phyloP scores from a whole-genome alignment of 2,329 filamentous ascomycete species.

The Cytospora paraplurivora region DNA sequence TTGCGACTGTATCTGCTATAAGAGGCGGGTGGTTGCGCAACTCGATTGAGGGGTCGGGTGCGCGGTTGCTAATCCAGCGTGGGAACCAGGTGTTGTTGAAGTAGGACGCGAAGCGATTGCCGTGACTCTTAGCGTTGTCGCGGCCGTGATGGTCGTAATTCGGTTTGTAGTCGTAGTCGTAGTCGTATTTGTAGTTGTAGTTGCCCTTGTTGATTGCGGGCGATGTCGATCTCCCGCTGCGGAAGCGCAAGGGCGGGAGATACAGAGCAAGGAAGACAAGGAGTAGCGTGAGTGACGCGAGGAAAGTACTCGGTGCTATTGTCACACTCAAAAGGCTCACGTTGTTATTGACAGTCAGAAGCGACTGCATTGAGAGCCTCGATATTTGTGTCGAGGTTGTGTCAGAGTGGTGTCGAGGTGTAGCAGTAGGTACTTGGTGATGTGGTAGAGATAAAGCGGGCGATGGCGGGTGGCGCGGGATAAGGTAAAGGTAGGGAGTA shows the following conservation, averaged over 20 bases:
- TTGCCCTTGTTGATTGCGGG: slow-evolving; percentile 14
- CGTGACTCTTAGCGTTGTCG: not conserved
- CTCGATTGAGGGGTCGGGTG: slow-evolving; percentile 27
- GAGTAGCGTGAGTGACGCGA: slow-evolving; percentile 52
- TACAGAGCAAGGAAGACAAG: slow-evolving; percentile 56
- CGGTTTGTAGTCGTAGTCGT: not conserved
- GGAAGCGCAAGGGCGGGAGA: slow-evolving; percentile 38
- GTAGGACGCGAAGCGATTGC: slow-evolving; percentile 20
- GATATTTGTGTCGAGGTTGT: not conserved
- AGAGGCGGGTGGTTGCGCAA: slow-evolving; percentile 31
- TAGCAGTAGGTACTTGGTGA: not conserved
- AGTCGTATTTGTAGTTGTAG: slow-evolving; percentile 11
- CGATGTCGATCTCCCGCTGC: slow-evolving; percentile 16
- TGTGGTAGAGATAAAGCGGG: not conserved
- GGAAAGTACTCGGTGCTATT: slow-evolving; percentile 60
- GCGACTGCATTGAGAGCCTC: slow-evolving; percentile 54
- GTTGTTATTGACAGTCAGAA: slow-evolving; percentile 64
- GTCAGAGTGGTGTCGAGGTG: not conserved
- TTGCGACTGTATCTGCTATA: slow-evolving; percentile 27
- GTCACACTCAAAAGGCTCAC: slow-evolving; percentile 61
- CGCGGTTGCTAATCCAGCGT: slow-evolving; percentile 24
- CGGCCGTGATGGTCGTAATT: not conserved
- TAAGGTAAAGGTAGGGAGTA: not conserved
- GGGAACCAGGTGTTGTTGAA: slow-evolving; percentile 20
- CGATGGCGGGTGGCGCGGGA: slow-evolving; percentile 20